phyloP scores from a whole-genome alignment of 257 asterid genomes.

The Solanum commersonii region DNA sequence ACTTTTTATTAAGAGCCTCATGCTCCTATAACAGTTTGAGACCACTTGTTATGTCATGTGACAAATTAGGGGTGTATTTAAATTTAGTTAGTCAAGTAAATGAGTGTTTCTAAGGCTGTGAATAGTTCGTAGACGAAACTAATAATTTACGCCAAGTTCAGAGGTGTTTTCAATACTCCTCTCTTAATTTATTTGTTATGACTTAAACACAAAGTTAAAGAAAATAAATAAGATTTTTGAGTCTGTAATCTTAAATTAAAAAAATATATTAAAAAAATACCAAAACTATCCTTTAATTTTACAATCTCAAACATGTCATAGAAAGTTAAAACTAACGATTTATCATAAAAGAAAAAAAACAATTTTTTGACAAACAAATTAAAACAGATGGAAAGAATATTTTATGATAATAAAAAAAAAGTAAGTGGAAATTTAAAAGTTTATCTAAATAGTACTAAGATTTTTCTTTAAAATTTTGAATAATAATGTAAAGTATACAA shows the following conservation, averaged over 20 bases:
- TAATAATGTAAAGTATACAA: not conserved
- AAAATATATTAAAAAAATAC: not conserved
- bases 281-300: not conserved
- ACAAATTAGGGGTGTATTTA: no score
- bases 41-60: not conserved
- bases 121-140: not conserved
- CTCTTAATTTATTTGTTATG: not conserved
- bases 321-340: not conserved
- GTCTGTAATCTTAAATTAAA: not conserved
- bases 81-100: no score
- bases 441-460: not conserved
- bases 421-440: not conserved
- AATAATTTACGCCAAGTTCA: no score
- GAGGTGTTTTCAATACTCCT: not conserved
- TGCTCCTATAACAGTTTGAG: not conserved
- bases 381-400: not conserved
- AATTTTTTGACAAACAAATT: not conserved
- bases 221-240: not conserved
- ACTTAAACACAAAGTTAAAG: not conserved
- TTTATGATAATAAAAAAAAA: not conserved
- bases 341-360: fast-evolving
- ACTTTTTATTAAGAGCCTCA: no score
- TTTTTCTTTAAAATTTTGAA: not conserved
- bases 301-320: not conserved
- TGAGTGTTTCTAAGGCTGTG: not conserved